Evolutionary conservation across 148 eudicot genomes (phyloP), one percentile per base, ranked within the genome.

Genomic region (Nepenthes mirabilis): DNA sequence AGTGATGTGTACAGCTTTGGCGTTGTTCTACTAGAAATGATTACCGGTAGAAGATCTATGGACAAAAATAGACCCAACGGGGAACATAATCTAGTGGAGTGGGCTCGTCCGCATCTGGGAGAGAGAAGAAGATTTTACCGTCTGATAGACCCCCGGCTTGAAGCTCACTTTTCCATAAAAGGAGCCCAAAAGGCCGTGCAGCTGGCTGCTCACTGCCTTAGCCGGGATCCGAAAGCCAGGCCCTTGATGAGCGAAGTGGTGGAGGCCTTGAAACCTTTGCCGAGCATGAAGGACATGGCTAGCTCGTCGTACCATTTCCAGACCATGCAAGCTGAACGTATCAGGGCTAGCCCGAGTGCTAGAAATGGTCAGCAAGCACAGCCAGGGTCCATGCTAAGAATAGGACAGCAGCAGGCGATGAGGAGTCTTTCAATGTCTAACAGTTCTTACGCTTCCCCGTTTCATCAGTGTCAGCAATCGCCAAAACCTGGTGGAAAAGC

Each of bases 1-100:
- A 85, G 91, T 56, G 91, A 85, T 56, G 87, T 85, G 34, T 85
- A 82, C 72, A 85, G 91, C 72, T 85, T 85, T 61, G 91, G 91
- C 32, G 91, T 85, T 37, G 91, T 85, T 59, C 65, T 85, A 14
- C 81, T 85, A 7, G 91, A 85, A 62, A 77, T 85, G 84, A 61
- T 85, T 50, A 85, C 84, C 1, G 91, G 91, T 62, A 68, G 91
- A 73, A 82, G 87, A 66, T 85, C 91, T 9, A 85, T 85, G 91
- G 91, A 85, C 79, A 85, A 85, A 68, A 73, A 75, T 60, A 80
- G 87, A 13, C 91, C 91, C 10, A 85, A 85, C 32, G 87, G 91
- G 23, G 91, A 85, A 62, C 91, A 85, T 55, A 85, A 85, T 66
- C 84, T 85, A 1, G 91, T 85, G 13, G 91, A 85, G 54, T 85